Percentiles rank a stretch among this genome's conserved stretches.
phyloP scores from a whole-genome alignment of 257 asterid species.

The Przewalskia tangutica region DNA sequence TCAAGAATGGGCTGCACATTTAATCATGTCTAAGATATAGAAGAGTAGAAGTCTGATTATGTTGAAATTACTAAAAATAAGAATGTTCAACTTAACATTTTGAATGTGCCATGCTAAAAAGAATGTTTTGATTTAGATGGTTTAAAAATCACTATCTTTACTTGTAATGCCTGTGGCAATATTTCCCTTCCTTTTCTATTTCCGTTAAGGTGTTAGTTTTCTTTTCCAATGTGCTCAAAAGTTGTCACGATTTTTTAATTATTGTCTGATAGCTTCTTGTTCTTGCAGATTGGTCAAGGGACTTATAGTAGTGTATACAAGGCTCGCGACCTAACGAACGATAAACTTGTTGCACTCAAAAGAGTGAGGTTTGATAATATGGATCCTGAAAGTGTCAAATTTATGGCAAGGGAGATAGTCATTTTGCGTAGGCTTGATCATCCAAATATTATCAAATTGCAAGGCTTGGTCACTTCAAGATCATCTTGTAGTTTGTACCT shows the following conservation, averaged over 20 bases:
- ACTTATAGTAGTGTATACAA: slow-evolving; percentile 87
- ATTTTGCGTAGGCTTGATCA: slow-evolving; percentile 80
- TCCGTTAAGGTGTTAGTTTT: neutral
- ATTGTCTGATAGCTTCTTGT: slow-evolving; percentile 34
- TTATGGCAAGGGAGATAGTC: slow-evolving; percentile 95
- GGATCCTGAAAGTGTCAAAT: slow-evolving; percentile 87
- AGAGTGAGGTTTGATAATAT: slow-evolving; percentile 78
- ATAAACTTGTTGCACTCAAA: slow-evolving; percentile 69
- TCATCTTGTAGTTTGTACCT: slow-evolving; percentile 69
- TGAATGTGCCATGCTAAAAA: neutral
- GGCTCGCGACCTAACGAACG: slow-evolving; percentile 57
- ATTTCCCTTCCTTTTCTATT: neutral
- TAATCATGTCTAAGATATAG: neutral
- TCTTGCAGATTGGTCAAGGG: slow-evolving; percentile 93
- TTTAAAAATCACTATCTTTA: neutral
- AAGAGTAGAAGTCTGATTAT: neutral
- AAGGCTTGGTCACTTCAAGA: slow-evolving; percentile 72
- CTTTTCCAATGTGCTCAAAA: neutral
- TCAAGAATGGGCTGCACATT: neutral
- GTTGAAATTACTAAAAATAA: too few relatives aligned
- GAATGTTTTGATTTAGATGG: neutral
- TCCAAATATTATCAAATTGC: slow-evolving; percentile 76
- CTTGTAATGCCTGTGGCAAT: neutral
- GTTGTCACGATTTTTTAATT: slow-evolving; percentile 13
- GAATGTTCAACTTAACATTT: neutral